A percentile compares a stretch with the other conserved stretches of the same genome.
Evolutionary conservation across 768 basidiomycete species (phyloP).

Genomic region (Boletus sensibilis): DNA sequence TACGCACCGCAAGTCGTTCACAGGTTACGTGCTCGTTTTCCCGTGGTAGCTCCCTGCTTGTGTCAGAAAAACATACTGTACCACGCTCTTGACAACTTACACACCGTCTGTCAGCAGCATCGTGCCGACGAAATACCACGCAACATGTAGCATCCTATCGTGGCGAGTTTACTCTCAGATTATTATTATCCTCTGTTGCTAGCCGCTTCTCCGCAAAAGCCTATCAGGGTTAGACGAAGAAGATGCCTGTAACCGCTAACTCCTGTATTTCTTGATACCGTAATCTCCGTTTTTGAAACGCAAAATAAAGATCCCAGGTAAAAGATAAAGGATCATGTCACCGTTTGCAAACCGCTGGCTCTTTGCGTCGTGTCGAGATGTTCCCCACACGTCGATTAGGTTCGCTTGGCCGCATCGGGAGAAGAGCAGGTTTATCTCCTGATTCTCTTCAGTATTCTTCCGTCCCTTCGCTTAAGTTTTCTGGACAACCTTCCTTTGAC

Average conservation of each 20-base stretch:
- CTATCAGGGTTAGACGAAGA: conserved; percentile 32
- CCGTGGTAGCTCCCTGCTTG: conserved; percentile 7
- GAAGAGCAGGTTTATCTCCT: conserved; percentile 1
- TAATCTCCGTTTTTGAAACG: conserved; percentile 33
- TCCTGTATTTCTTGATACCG: conserved; percentile 30
- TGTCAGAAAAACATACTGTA: neutral
- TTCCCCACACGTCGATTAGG: conserved; percentile 15
- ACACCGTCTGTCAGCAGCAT: neutral
- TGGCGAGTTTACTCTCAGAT: neutral
- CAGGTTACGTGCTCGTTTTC: conserved; percentile 25
- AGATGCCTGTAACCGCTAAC: conserved; percentile 25
- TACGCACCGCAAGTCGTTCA: conserved; percentile 5
- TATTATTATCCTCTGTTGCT: conserved; percentile 22
- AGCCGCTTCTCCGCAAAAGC: conserved; percentile 33
- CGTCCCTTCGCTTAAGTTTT: conserved; percentile 5
- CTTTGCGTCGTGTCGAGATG: conserved; percentile 2
- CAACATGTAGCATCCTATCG: neutral
- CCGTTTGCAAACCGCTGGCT: conserved; percentile 2
- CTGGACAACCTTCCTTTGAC: neutral
- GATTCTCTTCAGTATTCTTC: conserved; percentile 1
- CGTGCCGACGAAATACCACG: neutral
- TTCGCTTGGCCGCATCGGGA: conserved; percentile 3
- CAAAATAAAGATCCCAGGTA: conserved; percentile 17
- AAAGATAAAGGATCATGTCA: conserved; percentile 12
- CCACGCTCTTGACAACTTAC: neutral